Evolutionary conservation across 2,329 filamentous ascomycete genomes (phyloP).

Genomic region (Fusarium sp.): DNA sequence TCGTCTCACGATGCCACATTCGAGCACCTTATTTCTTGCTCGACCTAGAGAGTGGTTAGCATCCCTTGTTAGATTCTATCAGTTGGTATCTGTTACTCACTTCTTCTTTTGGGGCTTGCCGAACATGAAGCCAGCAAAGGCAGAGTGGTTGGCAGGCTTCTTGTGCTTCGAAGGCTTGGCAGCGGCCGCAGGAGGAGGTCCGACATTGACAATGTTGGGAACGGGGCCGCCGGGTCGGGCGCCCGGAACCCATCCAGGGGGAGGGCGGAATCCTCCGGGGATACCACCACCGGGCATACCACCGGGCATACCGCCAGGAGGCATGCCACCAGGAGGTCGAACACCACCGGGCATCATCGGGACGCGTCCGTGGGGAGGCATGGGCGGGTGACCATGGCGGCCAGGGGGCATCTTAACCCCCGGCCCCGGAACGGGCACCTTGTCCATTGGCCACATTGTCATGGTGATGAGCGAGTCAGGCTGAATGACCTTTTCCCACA

Average conservation of each 20-base stretch:
- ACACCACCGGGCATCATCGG: conserved; percentile 23
- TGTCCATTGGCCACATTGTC: conserved; percentile 71
- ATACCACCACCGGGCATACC: conserved; percentile 27
- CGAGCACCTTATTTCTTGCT: conserved; percentile 39
- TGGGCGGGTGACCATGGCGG: conserved; percentile 22
- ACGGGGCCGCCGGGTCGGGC: conserved; percentile 7
- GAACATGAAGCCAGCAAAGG: conserved; percentile 42
- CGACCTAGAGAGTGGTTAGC: conserved; percentile 26
- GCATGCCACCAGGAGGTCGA: conserved; percentile 18
- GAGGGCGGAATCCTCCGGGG: conserved; percentile 28
- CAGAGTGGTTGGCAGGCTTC: conserved; percentile 35
- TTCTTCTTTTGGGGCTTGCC: conserved; percentile 49
- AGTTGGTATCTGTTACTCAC: conserved; percentile 33
- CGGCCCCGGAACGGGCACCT: conserved; percentile 46
- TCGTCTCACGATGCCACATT: conserved; percentile 32
- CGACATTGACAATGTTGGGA: conserved; percentile 41
- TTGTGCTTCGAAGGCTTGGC: conserved; percentile 40
- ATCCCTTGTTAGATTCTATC: background rate
- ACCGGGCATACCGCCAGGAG: conserved; percentile 5
- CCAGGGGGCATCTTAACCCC: conserved; percentile 36
- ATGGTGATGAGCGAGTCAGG: conserved; percentile 72
- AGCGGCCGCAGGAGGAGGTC: conserved; percentile 9
- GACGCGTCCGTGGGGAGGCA: conserved; percentile 18
- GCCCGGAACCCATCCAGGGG: conserved; percentile 32
- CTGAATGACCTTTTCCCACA: conserved; percentile 86